Percentiles rank a stretch among this genome's conserved stretches.
Conservation (phyloP, 257 asterid species). For the Nemophila menziesii region DNA sequence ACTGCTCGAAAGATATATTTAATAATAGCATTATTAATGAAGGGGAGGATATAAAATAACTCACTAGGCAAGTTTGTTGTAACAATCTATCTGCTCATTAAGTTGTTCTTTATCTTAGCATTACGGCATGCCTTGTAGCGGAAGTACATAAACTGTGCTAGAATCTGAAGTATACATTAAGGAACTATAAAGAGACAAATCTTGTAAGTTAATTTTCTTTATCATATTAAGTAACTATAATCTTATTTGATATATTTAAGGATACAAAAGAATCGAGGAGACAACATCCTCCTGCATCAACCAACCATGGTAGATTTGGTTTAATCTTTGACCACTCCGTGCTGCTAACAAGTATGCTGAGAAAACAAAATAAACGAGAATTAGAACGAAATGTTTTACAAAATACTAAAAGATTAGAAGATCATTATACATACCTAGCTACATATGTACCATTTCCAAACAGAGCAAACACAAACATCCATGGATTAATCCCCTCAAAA, state of each 20-base stretch:
- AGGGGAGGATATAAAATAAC: background rate
- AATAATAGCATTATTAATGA: background rate
- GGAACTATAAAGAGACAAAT: slow-evolving; percentile 11
- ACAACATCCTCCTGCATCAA: slow-evolving; percentile 60
- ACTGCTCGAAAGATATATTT: background rate
- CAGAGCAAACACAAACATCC: slow-evolving; percentile 67
- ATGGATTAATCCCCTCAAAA: slow-evolving; percentile 62
- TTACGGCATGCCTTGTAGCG: slow-evolving; percentile 20
- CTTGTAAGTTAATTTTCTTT: background rate
- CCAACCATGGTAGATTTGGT: slow-evolving; percentile 71
- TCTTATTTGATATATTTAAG: slow-evolving; percentile 14
- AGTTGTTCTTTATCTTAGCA: slow-evolving; percentile 1
- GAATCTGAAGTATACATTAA: slow-evolving; percentile 34
- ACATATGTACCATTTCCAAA: slow-evolving; percentile 59
- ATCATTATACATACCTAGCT: slow-evolving; percentile 40
- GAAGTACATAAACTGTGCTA: slow-evolving; percentile 37
- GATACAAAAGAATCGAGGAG: slow-evolving; percentile 61
- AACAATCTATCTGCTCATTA: background rate
- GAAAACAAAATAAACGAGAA: background rate
- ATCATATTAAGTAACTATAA: background rate
- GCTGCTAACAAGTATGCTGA: slow-evolving; percentile 64
- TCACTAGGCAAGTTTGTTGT: background rate
- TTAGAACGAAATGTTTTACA: background rate
- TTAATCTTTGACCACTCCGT: slow-evolving; percentile 38
- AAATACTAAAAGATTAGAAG: background rate